Base-by-base conservation (phyloP, 805 yeast genomes). In the Yamadazyma akitaensis region DNA sequence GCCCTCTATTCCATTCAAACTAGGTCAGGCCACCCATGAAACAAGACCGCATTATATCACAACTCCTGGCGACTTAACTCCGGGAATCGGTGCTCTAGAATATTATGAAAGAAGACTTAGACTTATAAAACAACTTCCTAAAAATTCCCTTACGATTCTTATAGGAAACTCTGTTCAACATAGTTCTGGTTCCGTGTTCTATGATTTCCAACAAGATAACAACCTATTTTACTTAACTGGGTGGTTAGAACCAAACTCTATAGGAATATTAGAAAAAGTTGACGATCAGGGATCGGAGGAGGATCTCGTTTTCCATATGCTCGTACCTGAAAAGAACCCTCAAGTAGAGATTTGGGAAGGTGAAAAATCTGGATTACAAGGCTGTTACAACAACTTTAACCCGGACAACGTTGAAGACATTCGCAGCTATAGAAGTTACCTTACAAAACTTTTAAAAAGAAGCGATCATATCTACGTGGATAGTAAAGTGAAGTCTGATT, bases 321-420 rank as follows among this genome's bases (percentile, higher is more conserved):
- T 90, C 42, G 96, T 92, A 2, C 96, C 90, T 2, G 90, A 89
- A 13, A 85, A 85, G 60, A 86, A 91, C 60, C 77, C 81, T 5
- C 74, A 73, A 41, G 80, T 78, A 18, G 99, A 94, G 65, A 80
- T 85, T 52, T 94, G 99, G 99, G 97, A 92, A 56, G 99, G 99
- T 11, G 84, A 80, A 37, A 78, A 96, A 56, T 85, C 95, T 14
- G 99, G 99, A 1, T 75, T 83, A 3, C 80, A 83, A 40, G 96
- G 95, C 13, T 96, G 85, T 0, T 68, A 66, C 35, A 92, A 89
- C 42, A 80, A 83, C 39, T 94, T 94, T 69, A 94, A 92, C 61
- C 96, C 96, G 3, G 97, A 90, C 64, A 75, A 75, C 42, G 82
- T 87, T 6, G 76, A 76, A 34, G 78, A 79, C 37, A 74, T 78